Base-by-base conservation (phyloP, 1,284 basidiomycete genomes). In the Ustilago cynodontis region DNA sequence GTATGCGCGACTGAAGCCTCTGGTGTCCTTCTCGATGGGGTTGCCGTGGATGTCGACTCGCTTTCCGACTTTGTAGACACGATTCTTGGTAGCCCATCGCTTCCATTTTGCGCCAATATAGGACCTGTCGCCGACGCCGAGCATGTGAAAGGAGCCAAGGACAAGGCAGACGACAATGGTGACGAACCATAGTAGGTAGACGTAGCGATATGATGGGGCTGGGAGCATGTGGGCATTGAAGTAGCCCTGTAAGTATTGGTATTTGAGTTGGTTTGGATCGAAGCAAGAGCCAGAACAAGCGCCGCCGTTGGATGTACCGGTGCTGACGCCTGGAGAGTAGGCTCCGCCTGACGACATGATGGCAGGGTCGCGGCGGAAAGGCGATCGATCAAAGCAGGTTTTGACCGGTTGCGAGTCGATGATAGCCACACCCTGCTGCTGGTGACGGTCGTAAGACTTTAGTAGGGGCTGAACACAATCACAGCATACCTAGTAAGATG, bases 121-220 rank as follows among this genome's bases (percentile, higher is more conserved):
- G 41, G 77, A 80, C 14, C 77, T 71, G 29, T 85, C 81, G 62
- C 72, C 78, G 16, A 85, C 54, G 43, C 77, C 71, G 18, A 84
- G 59, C 56, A 84, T 81, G 73, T 86, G 86, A 50, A 80, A 70
- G n/a, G 79, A 45, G 54, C 82, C 81, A 65, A 84, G 81, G 6
- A 86, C 37, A 37, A 86, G 70, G 59, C 81, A 78, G 18, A 82
- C 61, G 20, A 76, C 75, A 52, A 71, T 72, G 55, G 86, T 69
- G 47, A 85, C 74, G 75, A 87, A 82, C 86, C 86, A 87, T 35
- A 87, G 67, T 47, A 87, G 78, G 77, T 87, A 88, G 54, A 86
- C 81, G 64, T 88, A 88, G 4, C 87, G 82, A 70, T 86, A 87
- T 26, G 86, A 86, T 1, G 87, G 83, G 11, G 67, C 54, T 35